These are phyloP conservation scores for Cryptococcus amylolentus DNA, from an alignment of 1,284 basidiomycete species.

Conservation along the genomic window DNA sequence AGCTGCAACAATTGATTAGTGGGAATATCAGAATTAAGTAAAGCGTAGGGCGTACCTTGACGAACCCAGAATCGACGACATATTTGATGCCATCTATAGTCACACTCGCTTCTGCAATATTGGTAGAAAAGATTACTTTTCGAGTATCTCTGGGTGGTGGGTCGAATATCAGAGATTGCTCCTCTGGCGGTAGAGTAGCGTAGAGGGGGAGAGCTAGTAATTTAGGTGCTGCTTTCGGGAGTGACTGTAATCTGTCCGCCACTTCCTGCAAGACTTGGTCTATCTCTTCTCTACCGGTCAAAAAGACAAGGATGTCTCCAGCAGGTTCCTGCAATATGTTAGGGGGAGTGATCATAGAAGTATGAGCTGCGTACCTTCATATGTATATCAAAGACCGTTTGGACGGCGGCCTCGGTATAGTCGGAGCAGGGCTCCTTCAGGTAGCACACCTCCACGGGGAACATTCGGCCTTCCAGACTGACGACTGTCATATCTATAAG, in stretches of 20 bases:
- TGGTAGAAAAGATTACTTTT: slow-evolving; percentile 90
- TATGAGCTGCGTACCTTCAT: slow-evolving; percentile 59
- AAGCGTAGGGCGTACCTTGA: slow-evolving; percentile 63
- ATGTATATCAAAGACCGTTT: slow-evolving; percentile 83
- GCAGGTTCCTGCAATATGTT: slow-evolving; percentile 56
- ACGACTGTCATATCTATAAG: slow-evolving; percentile 64
- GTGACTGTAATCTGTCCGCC: slow-evolving; percentile 70
- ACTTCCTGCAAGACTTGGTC: slow-evolving; percentile 79
- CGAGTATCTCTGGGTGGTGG: slow-evolving; percentile 67
- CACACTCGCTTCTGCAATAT: slow-evolving; percentile 95
- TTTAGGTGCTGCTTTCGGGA: slow-evolving; percentile 61
- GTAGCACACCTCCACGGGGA: slow-evolving; percentile 81
- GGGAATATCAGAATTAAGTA: not conserved
- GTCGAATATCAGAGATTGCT: slow-evolving; percentile 81
- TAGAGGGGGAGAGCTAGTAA: slow-evolving; percentile 75
- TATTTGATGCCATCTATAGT: slow-evolving; percentile 94
- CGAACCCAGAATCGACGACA: slow-evolving; percentile 93
- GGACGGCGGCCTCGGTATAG: slow-evolving; percentile 77
- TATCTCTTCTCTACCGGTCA: slow-evolving; percentile 97
- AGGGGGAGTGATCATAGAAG: not conserved
- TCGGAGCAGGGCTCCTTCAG: slow-evolving; percentile 68
- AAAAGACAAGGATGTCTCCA: slow-evolving; percentile 88
- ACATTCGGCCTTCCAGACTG: slow-evolving; percentile 88
- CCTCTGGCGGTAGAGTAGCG: slow-evolving; percentile 77
- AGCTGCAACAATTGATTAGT: slow-evolving; percentile 55